Evolutionary conservation across 1,139 yeast species (phyloP).

Genomic region (Hyphopichia khmerensis): DNA sequence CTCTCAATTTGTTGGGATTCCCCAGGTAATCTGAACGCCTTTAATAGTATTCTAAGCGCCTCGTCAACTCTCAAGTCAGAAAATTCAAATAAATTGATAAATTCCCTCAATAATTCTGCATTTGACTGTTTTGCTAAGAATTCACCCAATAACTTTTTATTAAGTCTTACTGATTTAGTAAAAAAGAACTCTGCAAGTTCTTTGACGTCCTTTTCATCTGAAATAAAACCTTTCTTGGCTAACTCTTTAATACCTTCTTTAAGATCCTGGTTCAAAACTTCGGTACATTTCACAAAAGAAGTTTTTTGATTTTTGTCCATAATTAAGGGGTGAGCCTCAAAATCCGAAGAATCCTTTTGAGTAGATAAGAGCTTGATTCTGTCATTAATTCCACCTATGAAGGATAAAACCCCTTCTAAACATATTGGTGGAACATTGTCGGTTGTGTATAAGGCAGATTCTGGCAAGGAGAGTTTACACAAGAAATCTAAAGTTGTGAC

Average conservation of each 20-base stretch:
- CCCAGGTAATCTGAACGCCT: constrained; percentile 90
- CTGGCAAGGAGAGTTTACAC: constrained; percentile 77
- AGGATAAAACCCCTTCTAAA: constrained; percentile 78
- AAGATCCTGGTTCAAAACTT: constrained; percentile 74
- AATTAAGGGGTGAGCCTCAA: constrained; percentile 27
- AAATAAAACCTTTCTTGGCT: constrained; percentile 62
- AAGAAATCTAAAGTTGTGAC: constrained; percentile 66
- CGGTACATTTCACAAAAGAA: constrained; percentile 72
- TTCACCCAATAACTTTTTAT: constrained; percentile 87
- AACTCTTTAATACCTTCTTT: constrained; percentile 68
- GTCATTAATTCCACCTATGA: constrained; percentile 64
- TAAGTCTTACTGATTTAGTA: constrained; percentile 75
- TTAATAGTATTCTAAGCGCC: constrained; percentile 78
- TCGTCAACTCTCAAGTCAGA: constrained; percentile 83
- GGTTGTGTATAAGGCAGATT: constrained; percentile 72
- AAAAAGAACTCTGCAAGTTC: constrained; percentile 77
- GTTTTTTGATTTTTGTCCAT: constrained; percentile 60
- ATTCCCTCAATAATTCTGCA: constrained; percentile 56
- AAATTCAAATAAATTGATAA: constrained; percentile 74
- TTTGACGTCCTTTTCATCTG: constrained; percentile 47
- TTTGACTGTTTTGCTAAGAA: constrained; percentile 76
- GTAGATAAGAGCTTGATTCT: constrained; percentile 38
- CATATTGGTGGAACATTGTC: constrained; percentile 93
- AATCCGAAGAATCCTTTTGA: constrained; percentile 14
- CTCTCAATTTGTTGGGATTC: constrained; percentile 96